These are phyloP conservation scores for Boletus sp. DNA, from an alignment of 768 basidiomycete genomes.

Conservation along the genomic window DNA sequence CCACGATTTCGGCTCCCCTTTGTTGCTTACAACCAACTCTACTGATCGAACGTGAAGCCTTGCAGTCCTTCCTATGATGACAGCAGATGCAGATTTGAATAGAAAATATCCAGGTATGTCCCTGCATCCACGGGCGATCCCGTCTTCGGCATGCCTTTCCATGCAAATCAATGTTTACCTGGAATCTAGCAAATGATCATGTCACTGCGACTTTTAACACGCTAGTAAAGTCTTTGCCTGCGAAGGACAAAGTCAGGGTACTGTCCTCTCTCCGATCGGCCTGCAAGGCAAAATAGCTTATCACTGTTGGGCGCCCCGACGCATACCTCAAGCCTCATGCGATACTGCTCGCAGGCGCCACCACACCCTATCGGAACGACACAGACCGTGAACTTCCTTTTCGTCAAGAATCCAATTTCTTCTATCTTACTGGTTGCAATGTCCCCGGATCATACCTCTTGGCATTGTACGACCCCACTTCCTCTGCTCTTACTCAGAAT, in stretches of 20 bases:
- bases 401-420: conserved; percentile 82
- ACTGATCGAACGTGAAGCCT: neutral
- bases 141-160: neutral
- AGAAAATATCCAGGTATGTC: conserved; percentile 25
- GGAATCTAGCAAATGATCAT: conserved; percentile 46
- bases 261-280: neutral
- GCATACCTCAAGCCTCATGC: conserved; percentile 55
- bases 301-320: neutral
- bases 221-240: conserved; percentile 48
- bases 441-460: conserved; percentile 70
- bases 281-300: neutral
- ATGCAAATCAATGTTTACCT: neutral
- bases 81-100: neutral
- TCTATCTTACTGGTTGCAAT: conserved; percentile 78
- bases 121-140: neutral
- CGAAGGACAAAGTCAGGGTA: conserved; percentile 52
- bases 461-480: conserved; percentile 48
- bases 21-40: neutral
- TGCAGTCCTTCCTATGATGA: conserved; percentile 6
- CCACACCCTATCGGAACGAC: conserved; percentile 66
- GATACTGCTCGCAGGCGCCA: conserved; percentile 62
- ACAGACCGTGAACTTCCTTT: conserved; percentile 81
- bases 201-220: conserved; percentile 50
- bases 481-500: conserved; percentile 20
- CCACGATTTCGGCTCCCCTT: neutral